Conservation (phyloP, 176 grass and related monocot genomes). For the Panicum miliaceum region DNA sequence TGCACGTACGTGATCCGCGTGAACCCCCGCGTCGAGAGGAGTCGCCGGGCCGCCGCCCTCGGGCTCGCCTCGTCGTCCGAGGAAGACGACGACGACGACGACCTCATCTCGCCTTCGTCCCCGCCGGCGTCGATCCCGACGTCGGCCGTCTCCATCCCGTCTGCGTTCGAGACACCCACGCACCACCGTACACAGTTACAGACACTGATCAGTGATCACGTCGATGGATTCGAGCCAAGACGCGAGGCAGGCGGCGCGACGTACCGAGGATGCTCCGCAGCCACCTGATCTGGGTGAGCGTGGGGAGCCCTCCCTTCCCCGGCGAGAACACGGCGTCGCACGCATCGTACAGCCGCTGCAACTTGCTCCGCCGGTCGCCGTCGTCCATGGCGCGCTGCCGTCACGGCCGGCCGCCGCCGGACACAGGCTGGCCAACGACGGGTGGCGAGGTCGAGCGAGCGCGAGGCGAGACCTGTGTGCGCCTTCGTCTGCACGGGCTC, state of each 20-base stretch:
- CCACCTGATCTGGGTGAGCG: slow-evolving; percentile 46
- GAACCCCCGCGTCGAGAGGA: slow-evolving; percentile 38
- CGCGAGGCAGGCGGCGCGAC: background rate
- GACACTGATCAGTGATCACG: background rate
- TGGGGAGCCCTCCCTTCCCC: slow-evolving; percentile 28
- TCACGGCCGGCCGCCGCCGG: background rate
- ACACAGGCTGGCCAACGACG: background rate
- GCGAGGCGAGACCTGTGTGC: background rate
- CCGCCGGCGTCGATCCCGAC: background rate
- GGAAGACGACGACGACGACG: slow-evolving; percentile 4
- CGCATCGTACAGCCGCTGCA: slow-evolving; percentile 61
- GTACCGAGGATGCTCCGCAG: slow-evolving; percentile 56
- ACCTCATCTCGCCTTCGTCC: slow-evolving; percentile 22
- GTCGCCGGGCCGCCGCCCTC: background rate
- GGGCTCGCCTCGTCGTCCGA: slow-evolving; percentile 31
- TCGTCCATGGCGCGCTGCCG: slow-evolving; percentile 7
- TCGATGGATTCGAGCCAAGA: background rate
- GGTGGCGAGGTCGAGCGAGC: background rate
- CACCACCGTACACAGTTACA: background rate
- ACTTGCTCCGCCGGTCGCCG: slow-evolving; percentile 46
- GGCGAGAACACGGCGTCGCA: slow-evolving; percentile 52
- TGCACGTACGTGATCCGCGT: slow-evolving; percentile 61
- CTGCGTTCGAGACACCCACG: slow-evolving; percentile 10
- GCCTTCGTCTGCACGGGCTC: background rate
- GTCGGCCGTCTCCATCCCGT: slow-evolving; percentile 44